These are phyloP conservation scores for Phialophora verrucosa DNA, from an alignment of 2,329 filamentous ascomycete species.

Conservation along the genomic window DNA sequence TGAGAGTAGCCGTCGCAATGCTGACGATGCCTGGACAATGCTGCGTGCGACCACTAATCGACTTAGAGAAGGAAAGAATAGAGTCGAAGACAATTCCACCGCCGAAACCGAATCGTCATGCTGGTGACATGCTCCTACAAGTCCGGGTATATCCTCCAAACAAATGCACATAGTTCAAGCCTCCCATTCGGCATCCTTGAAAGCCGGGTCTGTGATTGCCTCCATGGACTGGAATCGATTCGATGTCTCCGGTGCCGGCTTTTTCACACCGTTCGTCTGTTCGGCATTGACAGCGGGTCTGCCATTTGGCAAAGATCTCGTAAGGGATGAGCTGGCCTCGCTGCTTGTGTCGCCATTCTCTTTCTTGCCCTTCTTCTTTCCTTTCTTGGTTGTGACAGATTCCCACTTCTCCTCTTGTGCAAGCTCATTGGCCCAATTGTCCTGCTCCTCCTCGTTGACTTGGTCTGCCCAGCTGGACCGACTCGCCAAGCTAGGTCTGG, in stretches of 20 bases:
- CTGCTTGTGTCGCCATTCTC: slow-evolving; percentile 50
- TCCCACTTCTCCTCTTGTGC: slow-evolving; percentile 63
- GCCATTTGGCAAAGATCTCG: slow-evolving; percentile 14
- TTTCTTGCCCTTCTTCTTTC: slow-evolving; percentile 57
- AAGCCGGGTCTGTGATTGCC: slow-evolving; percentile 17
- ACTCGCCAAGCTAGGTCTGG: slow-evolving; percentile 35
- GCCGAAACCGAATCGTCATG: background rate
- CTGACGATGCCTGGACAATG: slow-evolving; percentile 13
- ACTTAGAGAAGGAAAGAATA: background rate
- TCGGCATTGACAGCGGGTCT: slow-evolving; percentile 26
- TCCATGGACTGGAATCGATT: slow-evolving; percentile 38
- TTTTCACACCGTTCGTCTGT: slow-evolving; percentile 28
- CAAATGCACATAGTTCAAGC: slow-evolving; percentile 9
- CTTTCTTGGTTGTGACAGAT: slow-evolving; percentile 64
- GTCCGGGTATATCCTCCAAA: background rate
- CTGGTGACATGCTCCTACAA: background rate
- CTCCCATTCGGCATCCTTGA: slow-evolving; percentile 39
- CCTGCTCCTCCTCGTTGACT: slow-evolving; percentile 66
- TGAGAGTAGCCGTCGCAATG: slow-evolving; percentile 2
- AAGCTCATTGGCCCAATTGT: slow-evolving; percentile 58
- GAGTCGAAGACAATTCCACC: background rate
- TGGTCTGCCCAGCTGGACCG: slow-evolving; percentile 53
- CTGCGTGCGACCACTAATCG: background rate
- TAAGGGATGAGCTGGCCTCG: slow-evolving; percentile 47
- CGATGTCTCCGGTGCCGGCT: slow-evolving; percentile 19